Evolutionary conservation across 2,329 filamentous ascomycete genomes (phyloP).

Genomic region (Botrytis sinoallii): DNA sequence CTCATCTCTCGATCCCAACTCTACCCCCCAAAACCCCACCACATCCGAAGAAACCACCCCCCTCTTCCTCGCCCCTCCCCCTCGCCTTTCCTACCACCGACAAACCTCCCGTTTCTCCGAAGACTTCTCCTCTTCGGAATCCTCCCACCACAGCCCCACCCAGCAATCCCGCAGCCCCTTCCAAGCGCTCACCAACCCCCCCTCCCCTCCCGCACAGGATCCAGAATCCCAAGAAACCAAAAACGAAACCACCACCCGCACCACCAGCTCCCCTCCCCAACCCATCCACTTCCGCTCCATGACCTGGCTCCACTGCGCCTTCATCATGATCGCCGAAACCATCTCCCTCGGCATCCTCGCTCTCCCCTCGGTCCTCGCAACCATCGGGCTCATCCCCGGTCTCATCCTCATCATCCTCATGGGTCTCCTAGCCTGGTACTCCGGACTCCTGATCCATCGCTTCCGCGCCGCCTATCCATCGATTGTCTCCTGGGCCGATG

Average conservation of each 20-base stretch:
- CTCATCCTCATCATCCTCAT: slow-evolving; percentile 52
- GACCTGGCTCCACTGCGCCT: slow-evolving; percentile 15
- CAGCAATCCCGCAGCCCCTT: background rate
- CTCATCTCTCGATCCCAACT: no score
- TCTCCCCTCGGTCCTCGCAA: slow-evolving; percentile 14
- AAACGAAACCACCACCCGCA: background rate
- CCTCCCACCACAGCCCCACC: background rate
- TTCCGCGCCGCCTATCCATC: slow-evolving; percentile 53
- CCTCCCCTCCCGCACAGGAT: no score
- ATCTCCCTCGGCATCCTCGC: slow-evolving; percentile 19
- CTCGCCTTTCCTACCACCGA: background rate
- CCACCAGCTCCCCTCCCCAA: background rate
- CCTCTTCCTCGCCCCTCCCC: background rate
- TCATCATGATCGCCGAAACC: slow-evolving; percentile 19
- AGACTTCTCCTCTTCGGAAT: background rate
- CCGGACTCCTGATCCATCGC: slow-evolving; percentile 57
- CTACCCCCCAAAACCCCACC: background rate
- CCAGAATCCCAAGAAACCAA: background rate
- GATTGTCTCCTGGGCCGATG: slow-evolving; percentile 35
- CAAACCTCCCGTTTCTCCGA: background rate
- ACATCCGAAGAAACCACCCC: no score
- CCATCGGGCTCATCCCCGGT: slow-evolving; percentile 20
- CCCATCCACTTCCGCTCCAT: background rate
- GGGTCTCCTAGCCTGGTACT: slow-evolving; percentile 55
- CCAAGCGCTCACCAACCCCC: background rate